Base-by-base conservation (phyloP, 768 basidiomycete species). In the Mrakia gelida region DNA sequence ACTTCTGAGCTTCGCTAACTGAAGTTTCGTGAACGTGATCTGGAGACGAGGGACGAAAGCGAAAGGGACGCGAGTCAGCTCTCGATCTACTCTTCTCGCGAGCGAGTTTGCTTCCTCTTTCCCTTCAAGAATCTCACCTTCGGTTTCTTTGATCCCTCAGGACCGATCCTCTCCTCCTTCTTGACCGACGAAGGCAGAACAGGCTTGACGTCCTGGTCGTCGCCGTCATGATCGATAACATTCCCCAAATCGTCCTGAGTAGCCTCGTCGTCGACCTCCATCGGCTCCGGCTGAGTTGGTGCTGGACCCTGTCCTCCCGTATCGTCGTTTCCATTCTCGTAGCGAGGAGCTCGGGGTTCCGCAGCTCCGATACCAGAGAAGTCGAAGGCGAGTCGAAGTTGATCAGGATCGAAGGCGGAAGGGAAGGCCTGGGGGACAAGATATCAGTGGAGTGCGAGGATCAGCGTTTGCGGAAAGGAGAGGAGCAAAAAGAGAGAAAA, bases 21-120 rank as follows among this genome's bases (percentile, higher is more conserved):
- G 70, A 8, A 56, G 43, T 28, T 34, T 61, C 21, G 76, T 63
- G 56, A 56, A 77, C 11, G 76, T 77, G 38, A 77, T 71, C 76
- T 77, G 18, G 18, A 16, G 49, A 52, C 15, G 30, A 18, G 49
- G 10, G 26, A 13, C 16, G 26, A n/a, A 21, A 52, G 0, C 67
- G 32, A 41, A 9, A 45, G 0, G 32, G 30, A 18, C 21, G 41
- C 23, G 26, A 26, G 67, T 67, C 13, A 62, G n/a, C n/a, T 62
- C 16, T 13, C n/a, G 61, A 4, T 2, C 59, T n/a, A 13, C n/a
- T 28, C 11, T 11, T 62, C n/a, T 15, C 34, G 10, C 7, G 1
- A 13, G 28, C 8, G 28, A 11, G 2, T 18, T 15, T 15, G 6
- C 34, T 16, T 65, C 16, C 30, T 21, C 30, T 32, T 30, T 3